Conservation (phyloP, 208 protist genomes). For the Balamuthia mandrillaris region DNA sequence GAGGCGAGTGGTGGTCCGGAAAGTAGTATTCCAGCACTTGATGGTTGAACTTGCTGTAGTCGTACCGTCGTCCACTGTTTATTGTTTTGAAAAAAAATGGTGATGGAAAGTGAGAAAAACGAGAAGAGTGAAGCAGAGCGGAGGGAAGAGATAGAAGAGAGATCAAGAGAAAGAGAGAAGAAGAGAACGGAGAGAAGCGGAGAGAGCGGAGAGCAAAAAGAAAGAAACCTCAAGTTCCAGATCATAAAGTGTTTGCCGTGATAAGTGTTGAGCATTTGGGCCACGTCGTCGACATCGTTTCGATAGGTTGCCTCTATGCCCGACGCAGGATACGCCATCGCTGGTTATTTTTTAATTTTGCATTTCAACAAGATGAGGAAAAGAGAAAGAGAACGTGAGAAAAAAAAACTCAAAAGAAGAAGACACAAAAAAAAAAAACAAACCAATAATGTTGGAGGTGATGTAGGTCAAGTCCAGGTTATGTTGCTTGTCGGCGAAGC, state of each 20-base stretch:
- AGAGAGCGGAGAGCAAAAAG: not conserved
- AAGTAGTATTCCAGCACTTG: conserved; percentile 41
- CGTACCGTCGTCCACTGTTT: not conserved
- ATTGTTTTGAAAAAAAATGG: not conserved
- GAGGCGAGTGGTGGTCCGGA: conserved; percentile 47
- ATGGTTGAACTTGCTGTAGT: conserved; percentile 43
- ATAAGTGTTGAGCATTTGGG: conserved; percentile 40
- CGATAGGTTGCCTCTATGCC: conserved; percentile 48
- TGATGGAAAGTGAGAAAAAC: not conserved
- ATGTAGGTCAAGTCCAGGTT: conserved; percentile 67
- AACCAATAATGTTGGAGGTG: conserved; percentile 57
- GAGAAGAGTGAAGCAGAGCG: not conserved
- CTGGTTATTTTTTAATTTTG: conserved; percentile 12
- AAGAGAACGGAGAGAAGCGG: not conserved
- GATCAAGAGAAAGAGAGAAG: not conserved
- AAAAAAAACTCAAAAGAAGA: not conserved
- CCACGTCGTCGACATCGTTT: conserved; percentile 55
- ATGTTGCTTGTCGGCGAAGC: conserved; percentile 53
- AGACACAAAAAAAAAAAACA: not conserved
- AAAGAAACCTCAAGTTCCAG: conserved; percentile 40
- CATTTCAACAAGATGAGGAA: not conserved
- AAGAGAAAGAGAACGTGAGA: not conserved
- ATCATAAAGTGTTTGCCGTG: conserved; percentile 62
- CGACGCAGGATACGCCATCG: conserved; percentile 49
- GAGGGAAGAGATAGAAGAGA: not conserved